Conservation (phyloP, 208 protist species). For the Trypanosoma lewisi region DNA sequence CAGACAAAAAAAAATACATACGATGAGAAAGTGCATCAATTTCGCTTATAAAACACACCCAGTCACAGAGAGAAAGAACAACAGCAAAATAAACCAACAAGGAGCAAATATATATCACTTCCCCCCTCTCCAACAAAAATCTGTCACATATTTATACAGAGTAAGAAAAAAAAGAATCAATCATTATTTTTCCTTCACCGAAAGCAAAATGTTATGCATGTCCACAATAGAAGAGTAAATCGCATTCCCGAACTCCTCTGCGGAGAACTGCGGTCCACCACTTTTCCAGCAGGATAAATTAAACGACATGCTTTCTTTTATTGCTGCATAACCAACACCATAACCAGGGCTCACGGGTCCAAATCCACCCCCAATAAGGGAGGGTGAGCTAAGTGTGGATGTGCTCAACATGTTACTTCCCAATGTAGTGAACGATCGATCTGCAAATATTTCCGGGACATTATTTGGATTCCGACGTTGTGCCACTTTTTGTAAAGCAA, state of each 20-base stretch:
- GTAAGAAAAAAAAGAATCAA: conserved; percentile 20
- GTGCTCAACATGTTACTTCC: conserved; percentile 35
- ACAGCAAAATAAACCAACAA: conserved; percentile 8
- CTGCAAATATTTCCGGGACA: conserved; percentile 38
- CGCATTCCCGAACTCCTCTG: conserved; percentile 28
- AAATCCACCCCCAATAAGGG: conserved; percentile 35
- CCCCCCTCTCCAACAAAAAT: too few relatives aligned
- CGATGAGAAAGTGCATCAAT: too few relatives aligned
- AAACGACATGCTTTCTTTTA: conserved; percentile 27
- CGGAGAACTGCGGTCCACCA: conserved; percentile 27
- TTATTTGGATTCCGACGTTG: conserved; percentile 32
- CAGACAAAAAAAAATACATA: conserved; percentile 1
- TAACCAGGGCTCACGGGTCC: conserved; percentile 42
- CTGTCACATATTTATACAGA: too few relatives aligned
- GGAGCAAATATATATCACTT: too few relatives aligned
- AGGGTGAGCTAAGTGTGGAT: conserved; percentile 29
- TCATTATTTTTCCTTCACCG: background rate
- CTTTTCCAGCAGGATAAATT: conserved; percentile 43
- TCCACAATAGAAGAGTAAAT: conserved; percentile 25
- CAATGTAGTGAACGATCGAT: conserved; percentile 35
- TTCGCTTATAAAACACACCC: too few relatives aligned
- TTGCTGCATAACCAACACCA: conserved; percentile 37
- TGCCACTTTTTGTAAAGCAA: conserved; percentile 43
- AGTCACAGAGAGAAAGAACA: conserved; percentile 10
- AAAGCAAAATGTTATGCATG: conserved; percentile 17